Evolutionary conservation across 768 basidiomycete genomes (phyloP), one percentile per base, ranked within the genome.

Genomic region (Lactarius indigo): DNA sequence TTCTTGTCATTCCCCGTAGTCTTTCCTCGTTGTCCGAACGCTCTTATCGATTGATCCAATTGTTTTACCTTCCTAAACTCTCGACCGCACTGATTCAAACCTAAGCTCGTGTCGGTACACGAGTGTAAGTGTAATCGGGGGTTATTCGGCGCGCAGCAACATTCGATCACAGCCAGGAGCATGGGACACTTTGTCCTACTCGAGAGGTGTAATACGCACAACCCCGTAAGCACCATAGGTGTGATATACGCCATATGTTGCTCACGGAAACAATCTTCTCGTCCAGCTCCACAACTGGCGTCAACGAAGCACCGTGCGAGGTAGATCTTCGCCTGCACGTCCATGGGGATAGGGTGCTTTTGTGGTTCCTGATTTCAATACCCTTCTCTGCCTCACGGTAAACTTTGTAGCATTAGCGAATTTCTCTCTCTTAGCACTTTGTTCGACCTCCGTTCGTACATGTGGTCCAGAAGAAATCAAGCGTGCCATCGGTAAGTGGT

Each of bases 41-140:
- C 23, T 55, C 62, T 68, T 64, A 68, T 68, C 66, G 62, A 67
- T 63, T 3, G n/a, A 37, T 57, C n/a, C 58, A 54, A 10, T 35
- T n/a, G n/a, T 60, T 59, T 54, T 58, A 28, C 58, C 52, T 66
- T 62, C 63, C 47, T 50, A 61, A 63, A 62, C 26, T 31, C 57
- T 8, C 28, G 30, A 28, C 37, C 47, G 39, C 50, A 33, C 30
- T 56, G 31, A 15, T 42, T 18, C 18, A 67, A 42, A 55, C 18
- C 33, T 20, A 60, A 9, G 23, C 35, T 64, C 62, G 42, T 63
- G 57, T 58, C 50, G 33, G 35, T 37, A 54, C 62, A 59, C 54
- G 39, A 42, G 39, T 37, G 42, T 33, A 42, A 54, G 39, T 37
- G 42, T 33, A 42, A 17, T 20, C 61, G 61, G 66, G n/a, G 8